Evolutionary conservation across 2,329 filamentous ascomycete species (phyloP).

Genomic region (Blastomyces silverae): DNA sequence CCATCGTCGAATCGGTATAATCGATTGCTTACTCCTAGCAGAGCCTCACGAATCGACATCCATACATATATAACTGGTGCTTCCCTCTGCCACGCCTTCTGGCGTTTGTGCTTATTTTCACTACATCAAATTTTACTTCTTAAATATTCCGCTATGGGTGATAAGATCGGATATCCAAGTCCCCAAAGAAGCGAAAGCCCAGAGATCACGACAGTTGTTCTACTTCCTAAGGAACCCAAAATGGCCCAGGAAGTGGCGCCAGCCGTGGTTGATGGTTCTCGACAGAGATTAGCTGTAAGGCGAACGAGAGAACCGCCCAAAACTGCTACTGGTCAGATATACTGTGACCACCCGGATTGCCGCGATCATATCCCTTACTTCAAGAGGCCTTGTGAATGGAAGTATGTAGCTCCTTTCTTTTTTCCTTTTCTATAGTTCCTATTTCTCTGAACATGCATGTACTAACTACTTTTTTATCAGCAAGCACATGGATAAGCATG

Average conservation of each 20-base stretch:
- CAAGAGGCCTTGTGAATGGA: slow-evolving; percentile 85
- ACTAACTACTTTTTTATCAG: slow-evolving; percentile 41
- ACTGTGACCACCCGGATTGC: slow-evolving; percentile 67
- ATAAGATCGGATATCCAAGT: slow-evolving; percentile 40
- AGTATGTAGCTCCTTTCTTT: slow-evolving; percentile 52
- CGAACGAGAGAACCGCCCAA: slow-evolving; percentile 48
- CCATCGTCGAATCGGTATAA: not conserved
- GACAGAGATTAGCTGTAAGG: slow-evolving; percentile 39
- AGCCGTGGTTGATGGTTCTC: slow-evolving; percentile 31
- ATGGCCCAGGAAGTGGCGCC: slow-evolving; percentile 26
- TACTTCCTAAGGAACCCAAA: slow-evolving; percentile 31
- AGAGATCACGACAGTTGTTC: slow-evolving; percentile 31
- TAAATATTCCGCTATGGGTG: slow-evolving; percentile 33
- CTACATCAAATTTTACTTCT: not conserved
- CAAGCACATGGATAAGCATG: slow-evolving; percentile 98
- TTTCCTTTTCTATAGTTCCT: not conserved
- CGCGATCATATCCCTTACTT: slow-evolving; percentile 60
- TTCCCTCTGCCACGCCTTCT: not conserved
- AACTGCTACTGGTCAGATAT: slow-evolving; percentile 67
- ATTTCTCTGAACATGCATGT: slow-evolving; percentile 1
- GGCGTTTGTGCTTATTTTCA: not conserved
- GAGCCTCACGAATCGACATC: slow-evolving; percentile 5
- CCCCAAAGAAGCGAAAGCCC: slow-evolving; percentile 42
- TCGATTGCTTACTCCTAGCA: not conserved
- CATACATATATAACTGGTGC: slow-evolving; percentile 5